Evolutionary conservation across 2,329 filamentous ascomycete species (phyloP), one percentile per base, ranked within the genome.

Genomic region (Plectosphaerella plurivora): DNA sequence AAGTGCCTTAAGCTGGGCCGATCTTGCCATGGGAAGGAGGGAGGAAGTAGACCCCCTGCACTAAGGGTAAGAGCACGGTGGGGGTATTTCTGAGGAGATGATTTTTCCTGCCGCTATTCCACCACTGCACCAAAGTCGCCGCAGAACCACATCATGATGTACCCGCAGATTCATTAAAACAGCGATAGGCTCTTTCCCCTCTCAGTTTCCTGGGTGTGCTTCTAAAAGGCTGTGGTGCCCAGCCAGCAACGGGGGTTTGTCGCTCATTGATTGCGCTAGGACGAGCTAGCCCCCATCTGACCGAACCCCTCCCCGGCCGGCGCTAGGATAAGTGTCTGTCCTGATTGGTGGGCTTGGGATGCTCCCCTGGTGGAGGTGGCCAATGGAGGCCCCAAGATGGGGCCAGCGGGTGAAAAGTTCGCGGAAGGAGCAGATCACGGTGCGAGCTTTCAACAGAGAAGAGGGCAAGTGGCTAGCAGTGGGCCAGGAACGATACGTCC

Each of bases 201-300:
- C n/a, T n/a, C n/a, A n/a, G n/a, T 22, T 22, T 22, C 3, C 22
- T 22, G 22, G 22, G 22, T 22, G 22, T 22, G 22, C 22, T 22
- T 22, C 22, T 22, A 22, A 22, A 5, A 3, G 22, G 22, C 3
- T 22, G 22, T 22, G 22, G 22, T 22, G 22, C 22, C 22, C 5
- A 22, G 3, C 22, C 22, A 22, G 22, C 22, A 22, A 22, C 22
- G 22, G 22, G 24, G 24, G 24, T 47, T 24, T 49, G 47, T 49
- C 47, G 47, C 47, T 49, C 47, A 41, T 49, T 49, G 47, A 49
- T 49, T 49, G 47, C 47, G 41, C 41, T 44, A 22, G 22, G 22
- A 22, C 22, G 22, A 22, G 22, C 22, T 22, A 44, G 16, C 28
- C 28, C 28, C 28, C 28, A 33, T 9, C 11, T 5, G 28, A 6